phyloP scores from a whole-genome alignment of 139 green algal genomes.

The Chlorella ohadii region DNA sequence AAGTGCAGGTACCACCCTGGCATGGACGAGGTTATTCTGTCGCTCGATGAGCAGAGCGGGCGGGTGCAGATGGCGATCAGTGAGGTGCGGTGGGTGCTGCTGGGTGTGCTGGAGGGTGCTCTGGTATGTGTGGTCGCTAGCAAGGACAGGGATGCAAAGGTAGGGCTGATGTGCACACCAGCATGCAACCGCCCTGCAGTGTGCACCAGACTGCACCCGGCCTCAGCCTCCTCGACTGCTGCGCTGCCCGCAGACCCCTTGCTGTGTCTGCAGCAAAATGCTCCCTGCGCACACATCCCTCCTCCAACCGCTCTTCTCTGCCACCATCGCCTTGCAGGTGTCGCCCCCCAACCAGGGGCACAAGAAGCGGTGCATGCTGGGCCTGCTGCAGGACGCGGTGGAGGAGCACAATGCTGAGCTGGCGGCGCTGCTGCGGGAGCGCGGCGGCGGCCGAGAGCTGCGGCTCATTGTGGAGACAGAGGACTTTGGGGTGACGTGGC shows the following conservation, averaged over 20 bases:
- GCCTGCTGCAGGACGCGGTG: constrained; percentile 31
- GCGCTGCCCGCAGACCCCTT: no score
- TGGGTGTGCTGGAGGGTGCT: no score
- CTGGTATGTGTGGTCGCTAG: no score
- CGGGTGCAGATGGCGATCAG: constrained; percentile 13
- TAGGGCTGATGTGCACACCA: no score
- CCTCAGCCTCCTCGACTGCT: no score
- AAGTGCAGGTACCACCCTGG: constrained; percentile 26
- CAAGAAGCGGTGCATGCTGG: constrained; percentile 42
- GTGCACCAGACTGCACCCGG: no score
- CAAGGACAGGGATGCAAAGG: no score
- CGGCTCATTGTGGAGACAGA: constrained; percentile 45
- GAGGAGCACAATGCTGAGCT: constrained; percentile 39
- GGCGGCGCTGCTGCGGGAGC: background rate
- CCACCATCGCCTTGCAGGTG: background rate
- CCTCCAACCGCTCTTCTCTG: no score
- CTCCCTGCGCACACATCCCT: no score
- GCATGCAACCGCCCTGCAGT: no score
- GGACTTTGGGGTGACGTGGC: constrained; percentile 42
- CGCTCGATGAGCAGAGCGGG: background rate
- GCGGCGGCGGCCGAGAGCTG: constrained; percentile 1
- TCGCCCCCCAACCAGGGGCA: constrained; percentile 29
- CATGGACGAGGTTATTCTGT: constrained; percentile 17
- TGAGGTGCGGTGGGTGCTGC: background rate
- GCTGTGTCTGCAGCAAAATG: no score